These are phyloP conservation scores for Pyricularia sp. DNA, from an alignment of 2,329 filamentous ascomycete species.

Conservation along the genomic window DNA sequence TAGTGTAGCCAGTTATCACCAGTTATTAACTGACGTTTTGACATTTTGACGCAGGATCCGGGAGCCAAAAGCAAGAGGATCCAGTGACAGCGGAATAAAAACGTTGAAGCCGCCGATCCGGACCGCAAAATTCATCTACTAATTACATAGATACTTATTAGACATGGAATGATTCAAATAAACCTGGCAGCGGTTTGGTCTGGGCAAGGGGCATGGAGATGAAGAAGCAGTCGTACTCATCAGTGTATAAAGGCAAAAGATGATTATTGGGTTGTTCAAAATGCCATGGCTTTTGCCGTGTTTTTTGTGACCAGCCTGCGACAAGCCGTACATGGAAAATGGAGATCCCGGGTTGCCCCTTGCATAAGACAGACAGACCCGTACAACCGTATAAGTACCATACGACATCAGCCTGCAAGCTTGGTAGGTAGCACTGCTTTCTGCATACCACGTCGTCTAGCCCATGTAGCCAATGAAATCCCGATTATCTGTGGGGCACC, in stretches of 20 bases:
- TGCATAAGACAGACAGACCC: neutral
- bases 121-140: neutral
- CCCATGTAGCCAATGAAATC: neutral
- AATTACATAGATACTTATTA: too few species aligned
- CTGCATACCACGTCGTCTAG: neutral
- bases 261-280: neutral
- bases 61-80: neutral
- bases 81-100: neutral
- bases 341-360: slow-evolving; percentile 1
- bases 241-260: neutral
- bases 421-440: neutral
- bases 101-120: neutral
- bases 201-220: neutral
- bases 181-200: neutral
- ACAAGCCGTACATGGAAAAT: neutral
- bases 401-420: neutral
- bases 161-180: neutral
- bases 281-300: neutral
- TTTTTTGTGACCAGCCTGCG: neutral
- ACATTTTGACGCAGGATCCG: neutral
- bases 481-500: neutral
- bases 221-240: neutral
- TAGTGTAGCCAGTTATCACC: too few species aligned
- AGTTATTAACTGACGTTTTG: too few species aligned
- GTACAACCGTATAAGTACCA: neutral